phyloP scores from a whole-genome alignment of 257 asterid genomes.

The Lavandula angustifolia region DNA sequence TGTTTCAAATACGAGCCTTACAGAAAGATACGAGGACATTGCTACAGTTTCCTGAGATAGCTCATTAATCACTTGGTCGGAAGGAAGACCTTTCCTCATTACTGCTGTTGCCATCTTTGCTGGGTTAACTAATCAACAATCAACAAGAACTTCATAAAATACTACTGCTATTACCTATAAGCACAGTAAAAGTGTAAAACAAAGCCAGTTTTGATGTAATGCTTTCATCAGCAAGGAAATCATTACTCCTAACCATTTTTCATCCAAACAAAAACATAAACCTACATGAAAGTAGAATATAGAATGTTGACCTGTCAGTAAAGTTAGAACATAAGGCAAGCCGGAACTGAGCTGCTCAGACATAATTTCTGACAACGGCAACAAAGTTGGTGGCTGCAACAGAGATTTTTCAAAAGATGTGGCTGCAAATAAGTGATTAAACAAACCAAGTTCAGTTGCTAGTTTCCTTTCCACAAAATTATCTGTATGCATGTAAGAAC shows the following conservation, averaged over 20 bases:
- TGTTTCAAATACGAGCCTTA: slow-evolving; percentile 41
- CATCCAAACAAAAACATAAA: background rate
- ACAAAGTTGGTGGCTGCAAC: slow-evolving; percentile 43
- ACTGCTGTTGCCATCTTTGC: slow-evolving; percentile 47
- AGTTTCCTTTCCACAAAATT: background rate
- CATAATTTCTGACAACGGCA: slow-evolving; percentile 47
- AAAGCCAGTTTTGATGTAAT: background rate
- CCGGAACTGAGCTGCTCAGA: slow-evolving; percentile 52
- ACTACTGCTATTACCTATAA: background rate
- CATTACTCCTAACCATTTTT: background rate
- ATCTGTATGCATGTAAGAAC: background rate
- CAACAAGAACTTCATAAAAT: background rate
- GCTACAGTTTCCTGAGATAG: slow-evolving; percentile 47
- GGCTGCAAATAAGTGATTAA: slow-evolving; percentile 44
- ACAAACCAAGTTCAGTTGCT: slow-evolving; percentile 10
- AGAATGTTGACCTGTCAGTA: slow-evolving; percentile 53
- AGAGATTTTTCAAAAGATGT: slow-evolving; percentile 58
- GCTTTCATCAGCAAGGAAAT: slow-evolving; percentile 1
- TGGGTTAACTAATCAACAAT: slow-evolving; percentile 54
- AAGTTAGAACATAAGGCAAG: slow-evolving; percentile 48
- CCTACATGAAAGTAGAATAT: slow-evolving; percentile 1
- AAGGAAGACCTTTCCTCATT: slow-evolving; percentile 47
- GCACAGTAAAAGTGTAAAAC: background rate
- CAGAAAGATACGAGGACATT: slow-evolving; percentile 63
- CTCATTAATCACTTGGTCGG: slow-evolving; percentile 49